phyloP scores from a whole-genome alignment of 1,284 basidiomycete genomes.

The Leccinum huronense region DNA sequence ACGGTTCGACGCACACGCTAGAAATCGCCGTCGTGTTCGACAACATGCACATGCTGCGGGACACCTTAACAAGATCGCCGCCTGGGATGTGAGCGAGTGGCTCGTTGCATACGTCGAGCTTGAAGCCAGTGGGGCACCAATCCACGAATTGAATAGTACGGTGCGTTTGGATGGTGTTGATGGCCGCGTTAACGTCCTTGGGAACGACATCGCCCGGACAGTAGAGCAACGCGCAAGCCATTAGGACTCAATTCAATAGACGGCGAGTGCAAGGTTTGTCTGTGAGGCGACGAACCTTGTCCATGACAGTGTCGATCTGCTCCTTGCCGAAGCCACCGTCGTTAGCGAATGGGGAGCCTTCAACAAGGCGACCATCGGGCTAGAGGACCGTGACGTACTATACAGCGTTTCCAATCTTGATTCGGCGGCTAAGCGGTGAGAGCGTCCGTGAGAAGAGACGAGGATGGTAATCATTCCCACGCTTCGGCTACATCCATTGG shows the following conservation, averaged over 20 bases:
- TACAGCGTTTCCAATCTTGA: too few species aligned
- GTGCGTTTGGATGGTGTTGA: constrained; percentile 85
- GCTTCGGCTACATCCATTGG: too few species aligned
- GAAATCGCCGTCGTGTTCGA: constrained; percentile 88
- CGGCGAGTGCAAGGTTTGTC: neutral
- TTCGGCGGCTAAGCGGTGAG: too few species aligned
- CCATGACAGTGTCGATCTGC: constrained; percentile 89
- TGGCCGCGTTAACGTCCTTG: constrained; percentile 87
- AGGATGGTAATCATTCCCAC: too few species aligned
- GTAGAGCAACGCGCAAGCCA: constrained; percentile 76
- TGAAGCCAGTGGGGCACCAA: constrained; percentile 91
- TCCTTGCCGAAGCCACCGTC: constrained; percentile 98
- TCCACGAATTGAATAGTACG: constrained; percentile 82
- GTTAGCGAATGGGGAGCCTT: constrained; percentile 66
- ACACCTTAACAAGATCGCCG: constrained; percentile 85
- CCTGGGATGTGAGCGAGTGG: constrained; percentile 82
- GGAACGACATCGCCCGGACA: constrained; percentile 83
- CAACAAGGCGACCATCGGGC: constrained; percentile 81
- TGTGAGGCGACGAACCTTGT: constrained; percentile 79
- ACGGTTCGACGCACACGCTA: constrained; percentile 53
- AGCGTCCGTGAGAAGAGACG: too few species aligned
- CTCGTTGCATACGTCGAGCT: constrained; percentile 91
- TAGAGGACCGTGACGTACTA: constrained; percentile 30
- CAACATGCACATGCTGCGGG: constrained; percentile 87
- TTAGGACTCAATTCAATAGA: constrained; percentile 33